Evolutionary conservation across 345 rosid genomes (phyloP), one percentile per base, ranked within the genome.

Genomic region (Brassica carinata): DNA sequence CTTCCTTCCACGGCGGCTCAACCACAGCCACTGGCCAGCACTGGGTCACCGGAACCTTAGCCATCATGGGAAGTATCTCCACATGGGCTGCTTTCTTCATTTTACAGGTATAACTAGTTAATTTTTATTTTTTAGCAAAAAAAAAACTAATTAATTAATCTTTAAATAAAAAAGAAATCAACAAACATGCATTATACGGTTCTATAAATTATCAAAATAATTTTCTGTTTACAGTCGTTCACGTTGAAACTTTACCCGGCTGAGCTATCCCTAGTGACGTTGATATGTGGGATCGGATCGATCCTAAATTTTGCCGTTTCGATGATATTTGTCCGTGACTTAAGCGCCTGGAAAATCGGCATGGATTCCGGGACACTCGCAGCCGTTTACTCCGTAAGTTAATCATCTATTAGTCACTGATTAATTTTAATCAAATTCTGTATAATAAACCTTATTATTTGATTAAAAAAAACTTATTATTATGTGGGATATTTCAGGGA

Each of bases 41-140:
- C 69, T 90, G 90, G 91, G 81, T 91, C 81, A 26, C 80, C 0
- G 98, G 97, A 15, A 84, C 95, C 38, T 59, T 94, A 6, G 85
- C 91, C 76, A 87, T 94, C 27, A 66, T 94, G 11, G 94, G 70
- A 77, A 80, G 93, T 79, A 84, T 88, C 81, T 71, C 80, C 43
- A 79, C 89, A 11, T 94, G 98, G 98, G 77, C 98, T n/a, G 83
- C 85, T 72, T 94, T 90, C 87, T 90, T 89, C 79, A 94, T 94
- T 18, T 31, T 81, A 64, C 83, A 79, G 58, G 82, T 79, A 29
- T 29, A 67, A 53, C 19, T 53, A 53, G 31, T 29, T 29, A 29
- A 29, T 29, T 29, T 29, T 29, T 29, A 29, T 29, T 29, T 29
- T 29, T 29, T 29, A 29, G 31, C 31, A 29, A 29, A 29, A 29